Evolutionary conservation across 2,329 filamentous ascomycete genomes (phyloP).

Genomic region (Neocucurbitaria cava): DNA sequence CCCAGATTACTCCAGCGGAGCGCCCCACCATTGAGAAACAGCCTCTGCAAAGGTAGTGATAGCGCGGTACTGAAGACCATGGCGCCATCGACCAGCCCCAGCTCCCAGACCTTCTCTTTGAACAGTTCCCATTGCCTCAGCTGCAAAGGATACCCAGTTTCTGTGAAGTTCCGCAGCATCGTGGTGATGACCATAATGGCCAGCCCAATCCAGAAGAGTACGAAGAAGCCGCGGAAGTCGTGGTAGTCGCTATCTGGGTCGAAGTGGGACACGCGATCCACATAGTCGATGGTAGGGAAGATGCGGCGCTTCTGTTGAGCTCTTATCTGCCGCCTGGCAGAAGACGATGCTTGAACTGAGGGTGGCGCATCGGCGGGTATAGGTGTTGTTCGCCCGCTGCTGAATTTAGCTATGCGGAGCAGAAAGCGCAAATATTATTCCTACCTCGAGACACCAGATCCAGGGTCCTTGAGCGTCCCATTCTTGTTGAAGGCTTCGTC

Average conservation of each 20-base stretch:
- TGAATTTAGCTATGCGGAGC: conserved; percentile 23
- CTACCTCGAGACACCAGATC: conserved; percentile 47
- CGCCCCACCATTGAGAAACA: conserved; percentile 65
- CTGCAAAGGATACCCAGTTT: conserved; percentile 85
- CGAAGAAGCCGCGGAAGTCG: conserved; percentile 97
- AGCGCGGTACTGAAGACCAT: conserved; percentile 82
- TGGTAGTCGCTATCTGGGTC: conserved; percentile 90
- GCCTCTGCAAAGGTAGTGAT: conserved; percentile 74
- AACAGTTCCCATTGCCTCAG: conserved; percentile 89
- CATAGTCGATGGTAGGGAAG: conserved; percentile 93
- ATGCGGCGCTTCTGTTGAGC: conserved; percentile 81
- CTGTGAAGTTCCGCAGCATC: conserved; percentile 91
- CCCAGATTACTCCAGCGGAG: conserved; percentile 79
- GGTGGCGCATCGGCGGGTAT: conserved; percentile 90
- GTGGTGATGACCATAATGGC: conserved; percentile 96
- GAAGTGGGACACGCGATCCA: conserved; percentile 91
- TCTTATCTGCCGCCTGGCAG: conserved; percentile 81
- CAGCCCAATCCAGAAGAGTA: conserved; percentile 96
- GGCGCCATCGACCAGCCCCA: conserved; percentile 80
- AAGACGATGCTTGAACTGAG: conserved; percentile 84
- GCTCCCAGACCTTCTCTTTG: conserved; percentile 85
- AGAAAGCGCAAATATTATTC: conserved; percentile 65
- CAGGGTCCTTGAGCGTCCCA: conserved; percentile 30
- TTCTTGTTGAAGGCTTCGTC: conserved; percentile 38
- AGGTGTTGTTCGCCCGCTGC: conserved; percentile 81